phyloP scores from a whole-genome alignment of 1,139 yeast genomes.

The Yamadazyma membranifaciens region DNA sequence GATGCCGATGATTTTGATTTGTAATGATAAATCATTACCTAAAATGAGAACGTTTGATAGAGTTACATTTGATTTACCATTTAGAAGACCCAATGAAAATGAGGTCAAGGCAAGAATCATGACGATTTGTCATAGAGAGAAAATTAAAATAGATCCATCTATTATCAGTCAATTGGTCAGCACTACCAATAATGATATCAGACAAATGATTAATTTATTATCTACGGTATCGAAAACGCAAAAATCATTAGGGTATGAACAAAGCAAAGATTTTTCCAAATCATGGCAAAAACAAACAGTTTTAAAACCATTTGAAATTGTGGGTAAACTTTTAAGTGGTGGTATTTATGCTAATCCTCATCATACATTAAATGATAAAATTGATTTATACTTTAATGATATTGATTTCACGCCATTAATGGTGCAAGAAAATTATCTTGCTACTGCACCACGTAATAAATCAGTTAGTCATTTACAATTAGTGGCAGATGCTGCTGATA shows the following conservation, averaged over 20 bases:
- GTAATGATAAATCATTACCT: constrained; percentile 89
- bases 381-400: constrained; percentile 89
- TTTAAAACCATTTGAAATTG: constrained; percentile 91
- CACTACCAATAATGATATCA: constrained; percentile 85
- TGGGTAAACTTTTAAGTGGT: constrained; percentile 66
- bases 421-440: constrained; percentile 91
- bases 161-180: constrained; percentile 83
- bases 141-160: constrained; percentile 73
- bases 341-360: constrained; percentile 55
- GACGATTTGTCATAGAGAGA: constrained; percentile 88
- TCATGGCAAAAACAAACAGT: constrained; percentile 88
- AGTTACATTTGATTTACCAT: constrained; percentile 78
- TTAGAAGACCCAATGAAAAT: constrained; percentile 82
- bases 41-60: constrained; percentile 96
- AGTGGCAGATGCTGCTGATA: constrained; percentile 79
- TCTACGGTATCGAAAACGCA: constrained; percentile 80
- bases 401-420: constrained; percentile 92
- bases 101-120: constrained; percentile 81
- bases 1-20: constrained; percentile 88
- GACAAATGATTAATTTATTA: constrained; percentile 88
- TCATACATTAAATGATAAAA: constrained; percentile 72
- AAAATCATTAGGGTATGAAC: constrained; percentile 53
- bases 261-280: constrained; percentile 51
- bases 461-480: constrained; percentile 52
- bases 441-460: constrained; percentile 55